Percentiles rank a stretch among this genome's conserved stretches.
These are phyloP conservation scores for Tolypocladium inflatum DNA, from an alignment of 2,329 filamentous ascomycete species.

Conservation along the genomic window DNA sequence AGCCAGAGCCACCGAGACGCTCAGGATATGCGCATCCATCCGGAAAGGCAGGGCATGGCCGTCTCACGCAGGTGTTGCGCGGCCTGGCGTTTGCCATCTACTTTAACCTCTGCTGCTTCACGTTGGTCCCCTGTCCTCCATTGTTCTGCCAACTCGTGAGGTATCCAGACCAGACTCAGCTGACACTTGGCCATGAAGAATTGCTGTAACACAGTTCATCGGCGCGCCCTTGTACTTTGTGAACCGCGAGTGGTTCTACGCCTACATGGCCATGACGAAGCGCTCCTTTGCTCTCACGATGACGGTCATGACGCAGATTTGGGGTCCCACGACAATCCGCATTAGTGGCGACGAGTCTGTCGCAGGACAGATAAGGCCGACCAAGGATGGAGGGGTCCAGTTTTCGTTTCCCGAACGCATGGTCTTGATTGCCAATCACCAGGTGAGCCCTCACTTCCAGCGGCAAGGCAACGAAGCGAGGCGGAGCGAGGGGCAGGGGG, in stretches of 20 bases:
- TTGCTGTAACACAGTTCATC: conserved; percentile 63
- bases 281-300: conserved; percentile 71
- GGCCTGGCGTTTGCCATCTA: conserved; percentile 41
- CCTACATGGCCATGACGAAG: conserved; percentile 82
- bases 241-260: conserved; percentile 70
- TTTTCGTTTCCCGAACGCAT: conserved; percentile 75
- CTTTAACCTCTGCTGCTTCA: conserved; percentile 37
- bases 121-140: conserved; percentile 27
- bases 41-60: conserved; percentile 43
- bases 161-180: not conserved
- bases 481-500: not conserved
- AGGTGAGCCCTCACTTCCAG: conserved; percentile 33
- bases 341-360: conserved; percentile 80
- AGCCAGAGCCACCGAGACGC: not conserved
- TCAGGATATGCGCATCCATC: conserved; percentile 34
- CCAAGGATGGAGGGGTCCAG: conserved; percentile 61
- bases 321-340: conserved; percentile 73
- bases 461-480: not conserved
- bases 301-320: conserved; percentile 75
- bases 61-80: conserved; percentile 39
- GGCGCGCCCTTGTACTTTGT: conserved; percentile 68
- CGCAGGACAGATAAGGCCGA: conserved; percentile 61
- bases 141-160: not conserved
- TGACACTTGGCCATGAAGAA: conserved; percentile 33
- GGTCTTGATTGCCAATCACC: conserved; percentile 80